phyloP scores from a whole-genome alignment of 2,329 filamentous ascomycete species.

The Juglanconis sp. region DNA sequence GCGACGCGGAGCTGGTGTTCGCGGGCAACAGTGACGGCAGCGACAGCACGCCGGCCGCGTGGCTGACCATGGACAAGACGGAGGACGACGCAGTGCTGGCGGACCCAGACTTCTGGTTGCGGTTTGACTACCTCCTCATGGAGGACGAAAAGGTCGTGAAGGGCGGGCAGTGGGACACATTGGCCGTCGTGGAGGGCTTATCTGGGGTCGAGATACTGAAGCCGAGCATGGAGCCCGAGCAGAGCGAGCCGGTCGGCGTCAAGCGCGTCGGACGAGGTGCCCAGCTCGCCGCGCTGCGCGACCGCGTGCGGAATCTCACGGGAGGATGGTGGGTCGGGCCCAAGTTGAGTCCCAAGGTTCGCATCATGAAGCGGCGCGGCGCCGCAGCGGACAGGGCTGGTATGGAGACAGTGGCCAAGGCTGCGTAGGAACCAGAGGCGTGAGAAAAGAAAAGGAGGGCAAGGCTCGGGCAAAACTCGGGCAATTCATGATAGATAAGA shows the following conservation, averaged over 20 bases:
- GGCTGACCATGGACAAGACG: slow-evolving; percentile 57
- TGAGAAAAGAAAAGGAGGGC: background rate
- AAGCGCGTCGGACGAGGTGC: slow-evolving; percentile 45
- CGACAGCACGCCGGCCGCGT: slow-evolving; percentile 5
- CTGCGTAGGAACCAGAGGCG: background rate
- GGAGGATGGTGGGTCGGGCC: slow-evolving; percentile 66
- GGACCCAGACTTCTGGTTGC: slow-evolving; percentile 56
- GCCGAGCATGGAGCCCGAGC: slow-evolving; percentile 36
- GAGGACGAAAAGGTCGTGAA: slow-evolving; percentile 48
- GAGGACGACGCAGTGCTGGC: slow-evolving; percentile 47
- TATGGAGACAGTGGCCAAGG: slow-evolving; percentile 8
- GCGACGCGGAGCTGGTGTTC: slow-evolving; percentile 18
- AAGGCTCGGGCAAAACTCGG: background rate
- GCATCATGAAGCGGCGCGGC: slow-evolving; percentile 40
- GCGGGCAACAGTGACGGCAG: slow-evolving; percentile 1
- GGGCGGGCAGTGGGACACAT: slow-evolving; percentile 52
- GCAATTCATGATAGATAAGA: background rate
- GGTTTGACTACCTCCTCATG: slow-evolving; percentile 60
- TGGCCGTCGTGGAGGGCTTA: slow-evolving; percentile 57
- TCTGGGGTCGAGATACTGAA: slow-evolving; percentile 56
- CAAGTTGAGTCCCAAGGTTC: slow-evolving; percentile 54
- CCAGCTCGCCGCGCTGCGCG: slow-evolving; percentile 36
- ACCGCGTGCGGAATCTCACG: slow-evolving; percentile 42
- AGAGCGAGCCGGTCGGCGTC: slow-evolving; percentile 20
- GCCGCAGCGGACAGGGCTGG: background rate